Percentiles rank a stretch among this genome's conserved stretches.
Evolutionary conservation across 257 asterid species (phyloP).

Genomic region (Parsonsia alboflavescens): DNA sequence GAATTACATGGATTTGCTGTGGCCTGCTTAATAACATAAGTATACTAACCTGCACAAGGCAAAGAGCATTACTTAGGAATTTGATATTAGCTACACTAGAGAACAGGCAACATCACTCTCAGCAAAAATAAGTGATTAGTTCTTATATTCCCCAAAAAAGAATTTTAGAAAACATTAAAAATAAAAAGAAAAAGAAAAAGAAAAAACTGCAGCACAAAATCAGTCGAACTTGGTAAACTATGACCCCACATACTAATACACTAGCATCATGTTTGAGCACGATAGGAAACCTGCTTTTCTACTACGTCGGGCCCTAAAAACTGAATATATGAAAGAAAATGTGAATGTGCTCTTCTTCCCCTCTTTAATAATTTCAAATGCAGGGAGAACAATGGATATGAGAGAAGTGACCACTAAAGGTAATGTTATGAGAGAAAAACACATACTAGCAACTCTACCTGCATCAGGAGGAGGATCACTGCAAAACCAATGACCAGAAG

Average conservation of each 20-base stretch:
- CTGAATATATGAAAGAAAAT: neutral
- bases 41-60: constrained; percentile 65
- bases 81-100: neutral
- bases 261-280: neutral
- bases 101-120: neutral
- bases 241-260: neutral
- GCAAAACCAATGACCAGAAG: constrained; percentile 53
- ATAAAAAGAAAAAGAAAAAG: no score
- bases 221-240: neutral
- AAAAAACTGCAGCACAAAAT: no score
- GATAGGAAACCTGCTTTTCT: neutral
- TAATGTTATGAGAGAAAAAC: neutral
- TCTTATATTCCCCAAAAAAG: no score
- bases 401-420: neutral
- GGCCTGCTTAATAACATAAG: constrained; percentile 78
- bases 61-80: neutral
- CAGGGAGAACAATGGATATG: neutral
- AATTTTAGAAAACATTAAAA: no score
- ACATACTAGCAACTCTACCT: constrained; percentile 42
- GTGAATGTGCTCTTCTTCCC: no score
- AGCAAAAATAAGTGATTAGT: neutral
- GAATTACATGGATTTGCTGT: constrained; percentile 67
- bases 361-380: no score
- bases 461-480: constrained; percentile 75
- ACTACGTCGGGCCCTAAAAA: neutral